Percentiles rank a stretch among this genome's conserved stretches.
Evolutionary conservation across 345 rosid genomes (phyloP).

Genomic region (Jatropha curcas): DNA sequence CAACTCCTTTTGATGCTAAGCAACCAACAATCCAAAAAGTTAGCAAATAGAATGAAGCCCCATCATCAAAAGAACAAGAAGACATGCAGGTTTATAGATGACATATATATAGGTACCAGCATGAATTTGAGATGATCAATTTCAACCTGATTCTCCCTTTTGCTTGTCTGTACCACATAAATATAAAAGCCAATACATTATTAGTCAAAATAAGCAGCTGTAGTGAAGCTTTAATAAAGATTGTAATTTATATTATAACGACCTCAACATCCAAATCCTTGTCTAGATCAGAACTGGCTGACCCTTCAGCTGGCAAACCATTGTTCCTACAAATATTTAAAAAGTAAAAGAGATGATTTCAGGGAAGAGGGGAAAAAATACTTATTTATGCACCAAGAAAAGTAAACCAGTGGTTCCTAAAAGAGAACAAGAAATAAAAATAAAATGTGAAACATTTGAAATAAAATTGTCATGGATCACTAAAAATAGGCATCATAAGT

Average conservation of each 20-base stretch:
- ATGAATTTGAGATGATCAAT: slow-evolving; percentile 60
- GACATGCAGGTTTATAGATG: slow-evolving; percentile 2
- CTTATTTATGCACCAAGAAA: not conserved
- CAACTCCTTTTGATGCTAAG: slow-evolving; percentile 80
- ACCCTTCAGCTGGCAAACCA: slow-evolving; percentile 24
- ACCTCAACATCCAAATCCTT: slow-evolving; percentile 57
- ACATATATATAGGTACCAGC: slow-evolving; percentile 62
- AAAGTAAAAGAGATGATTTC: slow-evolving; percentile 1
- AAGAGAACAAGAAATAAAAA: not conserved
- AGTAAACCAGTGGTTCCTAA: not conserved
- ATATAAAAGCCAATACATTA: slow-evolving; percentile 22
- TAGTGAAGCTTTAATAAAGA: not conserved
- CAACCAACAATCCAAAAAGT: slow-evolving; percentile 27
- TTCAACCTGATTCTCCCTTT: slow-evolving; percentile 52
- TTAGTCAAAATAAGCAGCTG: slow-evolving; percentile 2
- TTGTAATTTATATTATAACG: slow-evolving; percentile 2
- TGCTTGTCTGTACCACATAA: slow-evolving; percentile 43
- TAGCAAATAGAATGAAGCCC: slow-evolving; percentile 10
- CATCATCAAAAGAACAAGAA: slow-evolving; percentile 5
- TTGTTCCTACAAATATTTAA: slow-evolving; percentile 40
- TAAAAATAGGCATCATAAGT: not conserved
- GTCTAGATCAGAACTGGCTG: slow-evolving; percentile 31
- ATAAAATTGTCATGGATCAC: not conserved
- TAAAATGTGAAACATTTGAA: not conserved
- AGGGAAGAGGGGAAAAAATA: not conserved